Evolutionary conservation across 2,329 filamentous ascomycete genomes (phyloP), one percentile per base, ranked within the genome.

Genomic region (Salinomyces thailandicus): DNA sequence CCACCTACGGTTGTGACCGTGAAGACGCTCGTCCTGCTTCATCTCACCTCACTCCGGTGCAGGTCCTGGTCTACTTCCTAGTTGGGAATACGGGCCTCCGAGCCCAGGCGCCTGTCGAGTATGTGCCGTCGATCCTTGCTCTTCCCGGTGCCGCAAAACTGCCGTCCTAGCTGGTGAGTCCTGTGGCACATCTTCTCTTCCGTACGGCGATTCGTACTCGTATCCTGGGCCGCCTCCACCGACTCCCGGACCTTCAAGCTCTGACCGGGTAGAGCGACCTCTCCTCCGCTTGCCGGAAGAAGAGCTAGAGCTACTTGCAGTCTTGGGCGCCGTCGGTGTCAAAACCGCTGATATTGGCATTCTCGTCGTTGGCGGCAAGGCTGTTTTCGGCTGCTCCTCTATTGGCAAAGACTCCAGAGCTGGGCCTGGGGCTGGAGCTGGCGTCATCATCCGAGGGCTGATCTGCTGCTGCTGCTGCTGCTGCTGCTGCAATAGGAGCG

Each of bases 281-380:
- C 51, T 49, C 17, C 50, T 47, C 32, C 51, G 43, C 37, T 53
- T 58, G 24, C 53, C 51, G 7, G 55, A 55, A 2, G 54, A 57
- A 4, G 51, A 51, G 28, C 52, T 51, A 6, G 52, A 51, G 19
- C 48, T 47, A 22, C 51, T 52, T n/a, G 44, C 47, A 13, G 46
- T 49, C 28, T 53, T 46, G 3, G 46, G 45, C 11, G 45, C 46
- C 12, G 46, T 48, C 1, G 54, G 54, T 12, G 53, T 57, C n/a
- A 54, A 41, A 35, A 58, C 53, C 11, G 51, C 48, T n/a, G 54
- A 53, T 30, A 58, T 58, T 6, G 50, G 51, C 47, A 58, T 55
- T n/a, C 52, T 48, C 11, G 51, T 48, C 8, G 49, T 43, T 13
- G 52, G 40, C 24, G 48, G 42, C 13, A 42, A 29, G 2, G 45